Percentiles rank a stretch among this genome's conserved stretches.
Evolutionary conservation across 2,329 filamentous ascomycete species (phyloP).

Genomic region (Scedosporium boydii): DNA sequence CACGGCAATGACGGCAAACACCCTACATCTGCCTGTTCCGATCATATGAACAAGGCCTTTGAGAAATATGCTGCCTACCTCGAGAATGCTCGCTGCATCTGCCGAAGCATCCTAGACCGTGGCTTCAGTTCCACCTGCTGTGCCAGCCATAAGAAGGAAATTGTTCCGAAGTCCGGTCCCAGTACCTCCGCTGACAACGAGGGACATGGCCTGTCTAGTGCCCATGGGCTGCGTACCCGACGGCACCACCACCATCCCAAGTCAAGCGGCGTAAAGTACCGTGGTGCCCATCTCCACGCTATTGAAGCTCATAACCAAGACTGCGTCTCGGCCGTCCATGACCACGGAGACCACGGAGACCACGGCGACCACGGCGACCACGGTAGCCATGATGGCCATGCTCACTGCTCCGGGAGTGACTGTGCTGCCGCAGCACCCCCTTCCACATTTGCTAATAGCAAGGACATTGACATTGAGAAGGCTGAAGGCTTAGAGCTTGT

Average conservation of each 20-base stretch:
- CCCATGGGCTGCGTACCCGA: not conserved
- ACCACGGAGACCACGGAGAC: not conserved
- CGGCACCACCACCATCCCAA: constrained; percentile 6
- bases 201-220: constrained; percentile 10
- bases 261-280: not conserved
- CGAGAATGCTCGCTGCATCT: constrained; percentile 27
- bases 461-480: constrained; percentile 17
- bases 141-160: constrained; percentile 8
- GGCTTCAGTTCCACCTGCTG: constrained; percentile 20
- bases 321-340: not conserved
- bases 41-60: constrained; percentile 22
- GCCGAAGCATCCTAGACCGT: constrained; percentile 21
- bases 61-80: constrained; percentile 24
- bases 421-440: not conserved
- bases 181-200: constrained; percentile 14
- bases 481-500: constrained; percentile 16
- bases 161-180: constrained; percentile 11
- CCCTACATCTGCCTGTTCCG: constrained; percentile 18
- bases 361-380: constrained; percentile 5
- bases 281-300: not conserved
- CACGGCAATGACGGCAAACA: constrained; percentile 19
- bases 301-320: not conserved
- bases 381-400: constrained; percentile 6
- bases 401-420: constrained; percentile 7
- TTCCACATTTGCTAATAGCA: not conserved